phyloP scores from a whole-genome alignment of 495 filamentous ascomycete genomes.

The Parathielavia appendiculata region DNA sequence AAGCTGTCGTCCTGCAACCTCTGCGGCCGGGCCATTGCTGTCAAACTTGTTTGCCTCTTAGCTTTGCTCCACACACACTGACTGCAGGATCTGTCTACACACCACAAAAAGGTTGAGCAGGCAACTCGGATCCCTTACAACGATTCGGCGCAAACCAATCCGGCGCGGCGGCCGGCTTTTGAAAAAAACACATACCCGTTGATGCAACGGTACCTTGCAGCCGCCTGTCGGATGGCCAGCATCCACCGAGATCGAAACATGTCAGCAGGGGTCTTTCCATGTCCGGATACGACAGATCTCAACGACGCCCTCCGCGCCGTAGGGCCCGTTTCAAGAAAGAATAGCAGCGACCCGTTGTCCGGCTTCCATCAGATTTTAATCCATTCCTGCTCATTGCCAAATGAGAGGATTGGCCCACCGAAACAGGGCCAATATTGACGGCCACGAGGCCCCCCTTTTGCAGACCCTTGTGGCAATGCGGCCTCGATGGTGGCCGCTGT shows the following conservation, averaged over 20 bases:
- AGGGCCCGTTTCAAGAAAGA: conserved; percentile 19
- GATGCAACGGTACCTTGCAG: conserved; percentile 17
- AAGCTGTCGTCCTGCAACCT: background rate
- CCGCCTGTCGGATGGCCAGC: conserved; percentile 8
- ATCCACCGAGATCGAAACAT: conserved; percentile 13
- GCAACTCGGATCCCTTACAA: background rate
- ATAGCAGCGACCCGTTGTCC: conserved; percentile 12
- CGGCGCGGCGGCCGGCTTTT: background rate
- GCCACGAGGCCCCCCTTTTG: conserved; percentile 42
- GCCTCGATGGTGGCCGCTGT: conserved; percentile 19
- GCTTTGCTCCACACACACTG: background rate
- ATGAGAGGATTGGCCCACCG: conserved; percentile 11
- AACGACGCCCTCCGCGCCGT: conserved; percentile 10
- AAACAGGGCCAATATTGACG: conserved; percentile 35
- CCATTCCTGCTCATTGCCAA: conserved; percentile 6
- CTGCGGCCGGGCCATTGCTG: background rate
- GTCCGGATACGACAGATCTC: conserved; percentile 2
- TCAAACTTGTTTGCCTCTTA: background rate
- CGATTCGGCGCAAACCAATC: conserved; percentile 1
- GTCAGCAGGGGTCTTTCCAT: conserved; percentile 2
- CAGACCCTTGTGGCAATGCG: conserved; percentile 40
- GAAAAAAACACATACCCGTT: background rate
- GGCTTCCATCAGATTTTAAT: background rate
- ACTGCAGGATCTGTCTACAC: background rate
- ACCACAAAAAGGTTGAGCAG: too few relatives aligned